A percentile compares a stretch with the other conserved stretches of the same genome.
Evolutionary conservation across 2,329 filamentous ascomycete genomes (phyloP).

Genomic region (Madurella fahalii): DNA sequence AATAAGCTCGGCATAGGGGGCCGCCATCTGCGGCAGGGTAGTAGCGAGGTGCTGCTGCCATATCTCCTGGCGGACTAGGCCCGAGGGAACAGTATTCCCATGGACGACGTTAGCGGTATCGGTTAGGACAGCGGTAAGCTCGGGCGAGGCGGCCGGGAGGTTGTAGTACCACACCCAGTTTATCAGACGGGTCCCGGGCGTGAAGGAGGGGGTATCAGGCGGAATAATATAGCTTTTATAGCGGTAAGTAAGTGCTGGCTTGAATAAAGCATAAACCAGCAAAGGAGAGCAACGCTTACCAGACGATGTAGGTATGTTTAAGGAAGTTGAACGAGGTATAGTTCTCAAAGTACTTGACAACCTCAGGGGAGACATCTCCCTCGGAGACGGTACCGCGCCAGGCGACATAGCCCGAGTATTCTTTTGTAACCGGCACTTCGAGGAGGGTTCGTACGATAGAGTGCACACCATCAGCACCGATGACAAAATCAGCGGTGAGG

Average conservation of each 20-base stretch:
- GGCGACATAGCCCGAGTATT: slow-evolving; percentile 30
- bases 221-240: slow-evolving; percentile 40
- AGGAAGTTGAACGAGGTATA: slow-evolving; percentile 14
- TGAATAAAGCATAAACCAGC: neutral
- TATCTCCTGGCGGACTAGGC: slow-evolving; percentile 34
- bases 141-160: slow-evolving; percentile 34
- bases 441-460: slow-evolving; percentile 30
- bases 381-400: slow-evolving; percentile 29
- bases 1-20: slow-evolving; percentile 41
- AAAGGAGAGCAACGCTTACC: slow-evolving; percentile 12
- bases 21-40: slow-evolving; percentile 27
- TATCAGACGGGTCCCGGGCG: slow-evolving; percentile 38
- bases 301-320: slow-evolving; percentile 23
- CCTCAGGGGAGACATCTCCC: slow-evolving; percentile 20
- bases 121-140: slow-evolving; percentile 41
- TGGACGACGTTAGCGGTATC: slow-evolving; percentile 38
- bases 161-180: slow-evolving; percentile 48
- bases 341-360: slow-evolving; percentile 21
- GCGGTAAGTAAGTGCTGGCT: neutral
- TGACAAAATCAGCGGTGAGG: slow-evolving; percentile 33
- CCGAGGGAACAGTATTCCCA: slow-evolving; percentile 40
- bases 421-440: slow-evolving; percentile 12
- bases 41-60: slow-evolving; percentile 33
- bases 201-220: slow-evolving; percentile 36
- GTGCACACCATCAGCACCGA: slow-evolving; percentile 31